Percentiles rank a stretch among this genome's conserved stretches.
These are phyloP conservation scores for Carpinus viminea DNA, from an alignment of 306 rosid genomes.

Conservation along the genomic window DNA sequence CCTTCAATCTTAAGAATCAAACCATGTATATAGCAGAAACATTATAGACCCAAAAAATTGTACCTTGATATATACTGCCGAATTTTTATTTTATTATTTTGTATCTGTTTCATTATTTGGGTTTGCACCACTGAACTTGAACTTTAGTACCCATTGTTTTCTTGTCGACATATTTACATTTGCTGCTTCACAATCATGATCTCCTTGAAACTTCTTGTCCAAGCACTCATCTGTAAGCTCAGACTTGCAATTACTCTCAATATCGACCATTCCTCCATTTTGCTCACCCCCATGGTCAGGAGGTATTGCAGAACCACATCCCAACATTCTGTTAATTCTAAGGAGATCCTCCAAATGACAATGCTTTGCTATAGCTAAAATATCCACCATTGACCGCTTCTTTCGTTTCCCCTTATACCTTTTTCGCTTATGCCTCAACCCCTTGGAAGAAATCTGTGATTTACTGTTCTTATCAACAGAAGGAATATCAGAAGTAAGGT, in stretches of 20 bases:
- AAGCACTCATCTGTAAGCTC: slow-evolving; percentile 32
- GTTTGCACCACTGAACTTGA: slow-evolving; percentile 32
- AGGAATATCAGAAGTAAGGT: slow-evolving; percentile 17
- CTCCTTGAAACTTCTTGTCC: slow-evolving; percentile 23
- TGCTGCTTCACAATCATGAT: slow-evolving; percentile 23
- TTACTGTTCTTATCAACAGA: slow-evolving; percentile 21
- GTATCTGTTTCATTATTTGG: slow-evolving; percentile 11
- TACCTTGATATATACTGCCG: slow-evolving; percentile 23
- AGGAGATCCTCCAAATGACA: slow-evolving; percentile 42
- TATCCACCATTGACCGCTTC: slow-evolving; percentile 52
- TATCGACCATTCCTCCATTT: slow-evolving; percentile 18
- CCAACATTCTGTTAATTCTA: slow-evolving; percentile 34
- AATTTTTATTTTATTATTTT: neutral
- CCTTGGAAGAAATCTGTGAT: slow-evolving; percentile 17
- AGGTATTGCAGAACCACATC: slow-evolving; percentile 12
- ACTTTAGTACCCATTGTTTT: slow-evolving; percentile 30
- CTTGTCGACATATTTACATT: slow-evolving; percentile 18
- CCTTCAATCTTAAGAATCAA: neutral
- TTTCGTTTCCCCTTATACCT: slow-evolving; percentile 40
- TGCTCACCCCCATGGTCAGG: slow-evolving; percentile 31
- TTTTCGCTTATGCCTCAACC: slow-evolving; percentile 32
- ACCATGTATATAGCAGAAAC: neutral
- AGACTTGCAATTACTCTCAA: slow-evolving; percentile 33
- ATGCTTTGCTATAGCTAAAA: slow-evolving; percentile 47
- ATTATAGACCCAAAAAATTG: neutral